These are phyloP conservation scores for Globisporangium orthogonon DNA, from an alignment of 352 stramenopile genomes.

Conservation along the genomic window DNA sequence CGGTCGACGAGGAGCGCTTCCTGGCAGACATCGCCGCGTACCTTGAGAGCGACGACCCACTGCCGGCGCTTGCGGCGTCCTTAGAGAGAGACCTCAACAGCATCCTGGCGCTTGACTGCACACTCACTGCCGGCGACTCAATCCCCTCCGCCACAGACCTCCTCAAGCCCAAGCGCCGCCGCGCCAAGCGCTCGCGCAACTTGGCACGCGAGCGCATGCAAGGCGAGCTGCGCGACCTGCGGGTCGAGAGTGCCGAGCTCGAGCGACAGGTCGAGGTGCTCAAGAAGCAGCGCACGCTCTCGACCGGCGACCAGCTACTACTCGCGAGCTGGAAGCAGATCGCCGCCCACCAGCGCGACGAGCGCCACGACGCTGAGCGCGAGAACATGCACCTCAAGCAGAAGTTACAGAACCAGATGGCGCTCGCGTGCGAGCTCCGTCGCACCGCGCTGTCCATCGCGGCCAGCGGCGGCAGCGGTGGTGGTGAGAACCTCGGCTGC, in stretches of 20 bases:
- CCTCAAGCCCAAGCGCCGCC: neutral
- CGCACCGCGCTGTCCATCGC: neutral
- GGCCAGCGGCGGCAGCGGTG: neutral
- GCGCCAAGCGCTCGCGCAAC: constrained; percentile 8
- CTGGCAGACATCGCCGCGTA: neutral
- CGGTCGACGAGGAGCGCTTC: neutral
- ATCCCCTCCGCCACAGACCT: neutral
- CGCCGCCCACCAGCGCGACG: neutral
- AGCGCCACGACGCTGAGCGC: neutral
- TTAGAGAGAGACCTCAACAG: neutral
- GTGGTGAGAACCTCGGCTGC: neutral
- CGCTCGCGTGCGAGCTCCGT: neutral
- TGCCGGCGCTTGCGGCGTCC: neutral
- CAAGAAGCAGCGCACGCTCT: neutral
- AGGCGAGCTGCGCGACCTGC: constrained; percentile 16
- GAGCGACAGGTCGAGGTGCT: constrained; percentile 6
- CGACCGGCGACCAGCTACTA: neutral
- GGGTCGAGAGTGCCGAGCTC: constrained; percentile 8
- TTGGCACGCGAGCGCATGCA: constrained; percentile 15
- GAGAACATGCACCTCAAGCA: constrained; percentile 7
- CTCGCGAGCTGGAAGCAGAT: constrained; percentile 2
- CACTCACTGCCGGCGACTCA: neutral
- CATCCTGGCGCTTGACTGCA: neutral
- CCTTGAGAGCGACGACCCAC: neutral
- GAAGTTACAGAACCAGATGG: neutral